Base-by-base conservation (phyloP, 1,284 basidiomycete genomes). In the Meira nashicola region DNA sequence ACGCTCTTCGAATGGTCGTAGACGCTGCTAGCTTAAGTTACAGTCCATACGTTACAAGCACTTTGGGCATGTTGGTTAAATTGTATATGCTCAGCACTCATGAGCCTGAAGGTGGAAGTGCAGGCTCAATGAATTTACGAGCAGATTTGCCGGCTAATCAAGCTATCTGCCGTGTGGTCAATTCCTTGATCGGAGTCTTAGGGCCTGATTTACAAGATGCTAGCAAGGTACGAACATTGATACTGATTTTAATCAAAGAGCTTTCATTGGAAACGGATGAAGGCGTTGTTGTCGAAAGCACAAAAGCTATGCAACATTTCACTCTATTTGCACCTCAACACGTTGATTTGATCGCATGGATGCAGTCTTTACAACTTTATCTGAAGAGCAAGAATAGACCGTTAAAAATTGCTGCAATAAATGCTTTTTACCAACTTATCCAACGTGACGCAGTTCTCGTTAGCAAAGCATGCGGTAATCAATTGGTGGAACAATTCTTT, bases 171-270 rank as follows among this genome's bases (percentile, higher is more conserved):
- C 87, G 89, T 66, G 89, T 96, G 49, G 87, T 95, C 55, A 91
- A 95, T 74, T 91, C 92, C 0, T 83, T 96, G 43, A 90, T 96
- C 63, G 92, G 89, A 28, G 89, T 97, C 2, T 84, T 97, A 46
- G 95, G 95, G 1, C 94, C 95, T 0, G 95, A 98, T 73, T 86
- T 99, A 56, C 89, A 92, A 72, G 94, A 96, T 65, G 88, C 89
- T 0, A 83, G 85, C 25, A 83, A 87, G n/a, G 88, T 91, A 0
- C 83, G 91, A 37, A 85, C 85, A 2, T 82, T 96, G 12, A 84
- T 96, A 17, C 84, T 94, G 56, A 86, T 90, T 68, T 84, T 98
- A 8, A 87, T 97, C 1, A 84, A 86, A 63, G 89, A 93, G 72
- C 90, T 97, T 71, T 86, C 87, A 2, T 80, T 84, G 41, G 93